Percentiles rank a stretch among this genome's conserved stretches.
Conservation (phyloP, 768 basidiomycete species). For the Tricholoma furcatifolium region DNA sequence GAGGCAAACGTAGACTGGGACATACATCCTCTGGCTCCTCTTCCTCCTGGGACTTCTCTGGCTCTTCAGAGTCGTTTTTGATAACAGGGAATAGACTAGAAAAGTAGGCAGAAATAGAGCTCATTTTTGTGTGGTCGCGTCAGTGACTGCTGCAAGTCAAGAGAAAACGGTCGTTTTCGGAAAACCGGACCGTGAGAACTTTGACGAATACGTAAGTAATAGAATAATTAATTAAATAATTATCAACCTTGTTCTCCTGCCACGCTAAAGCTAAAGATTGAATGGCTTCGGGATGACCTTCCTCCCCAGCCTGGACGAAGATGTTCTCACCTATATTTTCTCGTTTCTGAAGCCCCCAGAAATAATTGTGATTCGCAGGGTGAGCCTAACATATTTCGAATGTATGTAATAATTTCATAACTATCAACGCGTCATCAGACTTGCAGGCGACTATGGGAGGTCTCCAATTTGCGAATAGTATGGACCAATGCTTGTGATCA, state of each 20-base stretch:
- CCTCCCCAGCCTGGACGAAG: conserved; percentile 20
- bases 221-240: background rate
- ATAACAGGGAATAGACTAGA: conserved; percentile 44
- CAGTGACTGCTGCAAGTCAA: background rate
- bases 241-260: background rate
- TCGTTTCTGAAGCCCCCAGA: conserved; percentile 35
- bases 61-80: conserved; percentile 44
- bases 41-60: no score
- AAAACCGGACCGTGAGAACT: conserved; percentile 13
- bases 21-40: conserved; percentile 85
- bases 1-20: conserved; percentile 19
- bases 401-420: background rate
- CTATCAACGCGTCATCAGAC: conserved; percentile 33
- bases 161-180: conserved; percentile 16
- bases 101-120: conserved; percentile 42
- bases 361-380: conserved; percentile 43
- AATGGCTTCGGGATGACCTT: conserved; percentile 4
- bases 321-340: conserved; percentile 30
- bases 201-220: background rate
- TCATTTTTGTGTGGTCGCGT: conserved; percentile 30
- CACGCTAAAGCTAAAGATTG: background rate
- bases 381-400: conserved; percentile 18
- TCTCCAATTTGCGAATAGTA: conserved; percentile 51
- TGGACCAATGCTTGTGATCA: conserved; percentile 52
- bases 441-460: conserved; percentile 42